Evolutionary conservation across 202 grass and related monocot genomes (phyloP).

Genomic region (Bolboschoenoplectus hybrid): DNA sequence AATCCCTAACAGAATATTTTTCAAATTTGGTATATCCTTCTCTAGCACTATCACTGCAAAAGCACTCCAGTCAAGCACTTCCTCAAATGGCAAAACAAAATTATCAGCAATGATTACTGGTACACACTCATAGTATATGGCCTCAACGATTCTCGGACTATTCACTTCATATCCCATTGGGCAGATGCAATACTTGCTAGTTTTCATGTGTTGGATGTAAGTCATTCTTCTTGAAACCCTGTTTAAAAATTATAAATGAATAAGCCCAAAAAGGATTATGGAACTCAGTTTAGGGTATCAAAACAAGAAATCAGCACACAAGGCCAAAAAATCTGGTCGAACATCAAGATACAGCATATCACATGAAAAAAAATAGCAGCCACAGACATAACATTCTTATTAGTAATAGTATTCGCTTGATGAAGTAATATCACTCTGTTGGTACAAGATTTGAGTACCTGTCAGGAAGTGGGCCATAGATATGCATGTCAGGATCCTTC

Average conservation of each 20-base stretch:
- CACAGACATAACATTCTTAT: background rate
- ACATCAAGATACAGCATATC: background rate
- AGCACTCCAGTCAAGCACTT: conserved; percentile 77
- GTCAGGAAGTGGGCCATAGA: conserved; percentile 53
- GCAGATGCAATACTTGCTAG: conserved; percentile 83
- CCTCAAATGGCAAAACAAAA: conserved; percentile 78
- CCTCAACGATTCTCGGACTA: conserved; percentile 90
- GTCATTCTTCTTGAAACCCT: conserved; percentile 70
- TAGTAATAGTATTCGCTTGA: background rate
- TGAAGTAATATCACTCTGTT: background rate
- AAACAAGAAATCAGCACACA: background rate
- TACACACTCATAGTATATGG: conserved; percentile 90
- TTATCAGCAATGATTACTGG: conserved; percentile 96
- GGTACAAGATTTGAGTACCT: conserved; percentile 9
- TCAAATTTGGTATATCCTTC: conserved; percentile 85
- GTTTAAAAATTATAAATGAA: background rate
- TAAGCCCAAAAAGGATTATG: background rate
- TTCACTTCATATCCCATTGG: conserved; percentile 98
- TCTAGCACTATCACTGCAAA: conserved; percentile 83
- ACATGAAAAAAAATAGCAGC: background rate
- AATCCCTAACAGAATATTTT: conserved; percentile 73
- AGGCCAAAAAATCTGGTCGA: background rate
- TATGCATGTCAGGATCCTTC: conserved; percentile 68
- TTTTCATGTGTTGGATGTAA: conserved; percentile 95
- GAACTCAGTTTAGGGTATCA: background rate